These are phyloP conservation scores for Bipolaris oryzae DNA, from an alignment of 2,329 filamentous ascomycete species.

Conservation along the genomic window DNA sequence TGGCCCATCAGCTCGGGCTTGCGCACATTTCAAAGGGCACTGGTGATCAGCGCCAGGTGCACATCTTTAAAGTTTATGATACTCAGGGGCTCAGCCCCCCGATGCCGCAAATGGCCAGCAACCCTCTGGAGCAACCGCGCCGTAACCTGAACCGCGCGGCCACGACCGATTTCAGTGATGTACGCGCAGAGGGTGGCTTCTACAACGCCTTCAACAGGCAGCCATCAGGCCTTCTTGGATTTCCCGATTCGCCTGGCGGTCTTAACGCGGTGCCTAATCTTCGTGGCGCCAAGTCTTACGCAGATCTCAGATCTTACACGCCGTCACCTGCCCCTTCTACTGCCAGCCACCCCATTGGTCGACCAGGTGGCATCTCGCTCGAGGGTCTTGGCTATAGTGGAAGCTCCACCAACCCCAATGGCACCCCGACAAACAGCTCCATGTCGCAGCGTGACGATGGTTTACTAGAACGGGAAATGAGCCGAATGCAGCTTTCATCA, in stretches of 20 bases:
- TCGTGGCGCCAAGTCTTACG: slow-evolving; percentile 93
- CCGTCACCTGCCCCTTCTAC: slow-evolving; percentile 90
- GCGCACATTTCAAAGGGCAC: slow-evolving; percentile 89
- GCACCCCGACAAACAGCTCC: slow-evolving; percentile 64
- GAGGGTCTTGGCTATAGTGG: slow-evolving; percentile 55
- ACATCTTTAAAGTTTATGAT: slow-evolving; percentile 76
- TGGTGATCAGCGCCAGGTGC: slow-evolving; percentile 85
- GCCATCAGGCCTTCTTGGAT: slow-evolving; percentile 77
- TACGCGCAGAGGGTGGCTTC: slow-evolving; percentile 74
- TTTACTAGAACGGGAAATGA: slow-evolving; percentile 67
- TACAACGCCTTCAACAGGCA: slow-evolving; percentile 81
- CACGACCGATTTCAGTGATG: slow-evolving; percentile 94
- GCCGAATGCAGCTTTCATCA: slow-evolving; percentile 62
- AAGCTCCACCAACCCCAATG: slow-evolving; percentile 68
- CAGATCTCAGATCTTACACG: slow-evolving; percentile 91
- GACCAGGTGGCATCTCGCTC: slow-evolving; percentile 62
- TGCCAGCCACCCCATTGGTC: slow-evolving; percentile 78
- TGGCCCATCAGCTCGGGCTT: slow-evolving; percentile 93
- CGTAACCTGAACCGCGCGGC: slow-evolving; percentile 89
- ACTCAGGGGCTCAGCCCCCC: slow-evolving; percentile 66
- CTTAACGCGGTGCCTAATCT: slow-evolving; percentile 77
- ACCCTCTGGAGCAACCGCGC: slow-evolving; percentile 76
- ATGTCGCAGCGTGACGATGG: slow-evolving; percentile 62
- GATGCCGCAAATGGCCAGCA: slow-evolving; percentile 65
- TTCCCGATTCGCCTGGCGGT: slow-evolving; percentile 73